Conservation (phyloP, 371 early-diverging fungal species). For the Mortierella sp. region DNA sequence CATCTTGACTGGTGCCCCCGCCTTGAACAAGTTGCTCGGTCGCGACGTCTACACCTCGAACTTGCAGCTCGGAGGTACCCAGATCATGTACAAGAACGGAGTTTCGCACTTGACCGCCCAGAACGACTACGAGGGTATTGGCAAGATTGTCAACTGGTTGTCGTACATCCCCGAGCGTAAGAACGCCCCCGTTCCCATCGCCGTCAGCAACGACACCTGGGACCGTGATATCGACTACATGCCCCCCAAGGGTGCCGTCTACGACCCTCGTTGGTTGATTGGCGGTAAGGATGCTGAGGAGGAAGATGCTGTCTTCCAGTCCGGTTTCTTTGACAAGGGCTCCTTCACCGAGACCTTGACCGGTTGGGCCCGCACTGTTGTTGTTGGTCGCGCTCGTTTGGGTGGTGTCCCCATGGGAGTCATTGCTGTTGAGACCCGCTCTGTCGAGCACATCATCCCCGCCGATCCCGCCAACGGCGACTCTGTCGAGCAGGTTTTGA, state of each 20-base stretch:
- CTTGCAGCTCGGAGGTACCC: conserved; percentile 98
- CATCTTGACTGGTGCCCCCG: conserved; percentile 98
- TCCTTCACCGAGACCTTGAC: conserved; percentile 89
- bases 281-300: conserved; percentile 83
- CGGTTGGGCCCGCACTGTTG: conserved; percentile 83
- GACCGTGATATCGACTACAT: conserved; percentile 83
- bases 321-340: conserved; percentile 94
- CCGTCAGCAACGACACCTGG: conserved; percentile 70
- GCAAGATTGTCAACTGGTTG: conserved; percentile 96
- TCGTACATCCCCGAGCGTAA: conserved; percentile 87
- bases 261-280: conserved; percentile 94
- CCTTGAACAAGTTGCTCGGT: conserved; percentile 98
- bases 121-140: conserved; percentile 95
- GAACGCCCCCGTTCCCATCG: conserved; percentile 75
- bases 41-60: conserved; percentile 99
- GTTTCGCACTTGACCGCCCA: conserved; percentile 96
- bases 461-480: conserved; percentile 95
- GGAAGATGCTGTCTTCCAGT: conserved; percentile 76
- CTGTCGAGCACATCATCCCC: conserved; percentile 91
- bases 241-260: conserved; percentile 85
- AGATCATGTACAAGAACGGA: conserved; percentile 99
- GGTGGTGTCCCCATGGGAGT: conserved; percentile 98
- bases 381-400: conserved; percentile 95
- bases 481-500: conserved; percentile 89
- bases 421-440: conserved; percentile 96